Percentiles rank a stretch among this genome's conserved stretches.
Evolutionary conservation across 257 asterid species (phyloP).

Genomic region (Linderniella brevidens): DNA sequence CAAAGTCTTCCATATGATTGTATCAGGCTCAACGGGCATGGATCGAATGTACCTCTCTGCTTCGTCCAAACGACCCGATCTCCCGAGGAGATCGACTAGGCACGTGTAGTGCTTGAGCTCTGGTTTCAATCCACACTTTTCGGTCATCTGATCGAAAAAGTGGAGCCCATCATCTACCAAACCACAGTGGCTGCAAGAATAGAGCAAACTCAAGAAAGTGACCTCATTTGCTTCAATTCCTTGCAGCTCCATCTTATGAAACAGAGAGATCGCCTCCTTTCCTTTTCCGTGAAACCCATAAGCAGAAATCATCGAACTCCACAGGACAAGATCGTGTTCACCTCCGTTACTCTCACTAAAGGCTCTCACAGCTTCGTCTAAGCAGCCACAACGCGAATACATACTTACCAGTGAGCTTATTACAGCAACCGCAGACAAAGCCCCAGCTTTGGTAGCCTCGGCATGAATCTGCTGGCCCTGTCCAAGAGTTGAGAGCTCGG

Average conservation of each 20-base stretch:
- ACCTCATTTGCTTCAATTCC: slow-evolving; percentile 41
- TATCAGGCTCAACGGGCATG: slow-evolving; percentile 53
- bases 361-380: slow-evolving; percentile 51
- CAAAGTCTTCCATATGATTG: slow-evolving; percentile 64
- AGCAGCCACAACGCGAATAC: slow-evolving; percentile 84
- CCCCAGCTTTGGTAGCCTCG: slow-evolving; percentile 60
- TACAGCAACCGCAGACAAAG: slow-evolving; percentile 33
- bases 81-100: slow-evolving; percentile 76
- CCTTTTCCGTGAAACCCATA: slow-evolving; percentile 89
- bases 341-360: slow-evolving; percentile 34
- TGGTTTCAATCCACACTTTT: slow-evolving; percentile 39
- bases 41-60: slow-evolving; percentile 61
- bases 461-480: slow-evolving; percentile 90
- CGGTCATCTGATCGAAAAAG: slow-evolving; percentile 36
- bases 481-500: slow-evolving; percentile 68
- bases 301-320: slow-evolving; percentile 85
- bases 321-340: slow-evolving; percentile 41
- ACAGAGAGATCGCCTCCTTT: slow-evolving; percentile 43
- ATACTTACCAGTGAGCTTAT: slow-evolving; percentile 63
- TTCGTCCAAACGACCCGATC: slow-evolving; percentile 66
- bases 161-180: slow-evolving; percentile 62
- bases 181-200: slow-evolving; percentile 83
- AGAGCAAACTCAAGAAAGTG: slow-evolving; percentile 72
- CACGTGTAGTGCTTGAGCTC: slow-evolving; percentile 75
- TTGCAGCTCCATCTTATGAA: slow-evolving; percentile 38